These are phyloP conservation scores for Coniferiporia sulphurascens DNA, from an alignment of 1,284 basidiomycete species.

Conservation along the genomic window DNA sequence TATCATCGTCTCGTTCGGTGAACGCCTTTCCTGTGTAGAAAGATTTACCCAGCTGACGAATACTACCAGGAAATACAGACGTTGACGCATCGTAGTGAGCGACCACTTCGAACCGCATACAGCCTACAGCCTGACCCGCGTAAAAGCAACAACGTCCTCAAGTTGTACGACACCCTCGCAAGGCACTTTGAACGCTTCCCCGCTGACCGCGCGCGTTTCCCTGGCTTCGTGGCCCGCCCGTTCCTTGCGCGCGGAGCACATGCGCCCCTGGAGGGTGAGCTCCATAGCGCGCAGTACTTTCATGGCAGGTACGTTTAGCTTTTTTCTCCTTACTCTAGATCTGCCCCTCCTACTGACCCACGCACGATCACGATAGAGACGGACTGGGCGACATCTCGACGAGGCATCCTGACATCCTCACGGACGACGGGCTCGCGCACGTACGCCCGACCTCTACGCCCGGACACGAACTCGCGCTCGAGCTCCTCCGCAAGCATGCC, in stretches of 20 bases:
- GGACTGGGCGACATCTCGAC: constrained; percentile 58
- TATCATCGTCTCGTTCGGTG: constrained; percentile 76
- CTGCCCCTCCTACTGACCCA: no score
- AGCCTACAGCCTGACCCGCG: neutral
- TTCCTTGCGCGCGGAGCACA: constrained; percentile 63
- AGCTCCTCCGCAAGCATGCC: constrained; percentile 57
- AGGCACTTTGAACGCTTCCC: constrained; percentile 61
- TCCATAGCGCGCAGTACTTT: constrained; percentile 85
- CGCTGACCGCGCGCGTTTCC: constrained; percentile 51
- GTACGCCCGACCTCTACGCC: constrained; percentile 46
- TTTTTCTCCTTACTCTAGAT: no score
- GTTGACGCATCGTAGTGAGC: constrained; percentile 52
- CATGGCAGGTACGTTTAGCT: constrained; percentile 59
- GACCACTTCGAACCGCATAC: neutral
- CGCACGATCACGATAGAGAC: neutral
- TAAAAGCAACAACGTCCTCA: constrained; percentile 68
- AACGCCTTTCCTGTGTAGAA: constrained; percentile 21
- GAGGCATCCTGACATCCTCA: constrained; percentile 68
- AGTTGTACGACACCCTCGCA: constrained; percentile 69
- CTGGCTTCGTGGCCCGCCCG: constrained; percentile 51
- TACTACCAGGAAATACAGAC: constrained; percentile 65
- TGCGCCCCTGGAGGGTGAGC: constrained; percentile 73
- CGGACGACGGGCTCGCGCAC: constrained; percentile 34
- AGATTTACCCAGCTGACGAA: constrained; percentile 5
- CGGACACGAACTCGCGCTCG: constrained; percentile 63